A percentile compares a stretch with the other conserved stretches of the same genome.
phyloP scores from a whole-genome alignment of 768 basidiomycete species.

The Leccinum uliginosum region DNA sequence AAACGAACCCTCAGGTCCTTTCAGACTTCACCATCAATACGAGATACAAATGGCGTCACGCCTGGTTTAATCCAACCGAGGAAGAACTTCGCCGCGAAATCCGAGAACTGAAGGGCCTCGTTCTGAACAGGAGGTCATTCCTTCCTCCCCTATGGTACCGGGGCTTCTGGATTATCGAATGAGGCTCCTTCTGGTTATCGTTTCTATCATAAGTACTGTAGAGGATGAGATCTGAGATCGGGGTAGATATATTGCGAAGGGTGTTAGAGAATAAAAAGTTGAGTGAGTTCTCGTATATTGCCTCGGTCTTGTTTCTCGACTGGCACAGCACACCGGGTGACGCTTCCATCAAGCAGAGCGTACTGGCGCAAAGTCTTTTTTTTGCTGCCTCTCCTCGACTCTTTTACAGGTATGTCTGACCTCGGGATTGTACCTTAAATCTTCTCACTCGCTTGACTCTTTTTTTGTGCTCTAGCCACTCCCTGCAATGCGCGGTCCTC shows the following conservation, averaged over 20 bases:
- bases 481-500: constrained; percentile 49
- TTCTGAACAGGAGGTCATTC: constrained; percentile 60
- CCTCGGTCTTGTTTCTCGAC: too few species aligned
- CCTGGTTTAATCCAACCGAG: constrained; percentile 31
- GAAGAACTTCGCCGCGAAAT: constrained; percentile 75
- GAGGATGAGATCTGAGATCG: not conserved
- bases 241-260: not conserved
- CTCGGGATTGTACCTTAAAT: not conserved
- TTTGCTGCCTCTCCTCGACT: not conserved
- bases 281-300: too few species aligned
- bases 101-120: constrained; percentile 72
- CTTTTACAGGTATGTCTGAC: not conserved
- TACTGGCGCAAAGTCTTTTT: too few species aligned
- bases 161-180: constrained; percentile 5
- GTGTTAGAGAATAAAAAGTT: too few species aligned
- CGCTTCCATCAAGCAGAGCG: not conserved
- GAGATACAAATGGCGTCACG: constrained; percentile 13
- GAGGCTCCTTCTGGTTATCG: not conserved
- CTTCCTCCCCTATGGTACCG: constrained; percentile 1
- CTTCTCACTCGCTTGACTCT: not conserved
- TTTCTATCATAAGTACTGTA: not conserved
- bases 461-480: not conserved
- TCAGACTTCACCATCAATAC: constrained; percentile 55
- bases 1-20: constrained; percentile 60
- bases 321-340: too few species aligned